Percentiles rank a stretch among this genome's conserved stretches.
Conservation (phyloP, 352 stramenopile species). For the Saprolegnia parasitica region DNA sequence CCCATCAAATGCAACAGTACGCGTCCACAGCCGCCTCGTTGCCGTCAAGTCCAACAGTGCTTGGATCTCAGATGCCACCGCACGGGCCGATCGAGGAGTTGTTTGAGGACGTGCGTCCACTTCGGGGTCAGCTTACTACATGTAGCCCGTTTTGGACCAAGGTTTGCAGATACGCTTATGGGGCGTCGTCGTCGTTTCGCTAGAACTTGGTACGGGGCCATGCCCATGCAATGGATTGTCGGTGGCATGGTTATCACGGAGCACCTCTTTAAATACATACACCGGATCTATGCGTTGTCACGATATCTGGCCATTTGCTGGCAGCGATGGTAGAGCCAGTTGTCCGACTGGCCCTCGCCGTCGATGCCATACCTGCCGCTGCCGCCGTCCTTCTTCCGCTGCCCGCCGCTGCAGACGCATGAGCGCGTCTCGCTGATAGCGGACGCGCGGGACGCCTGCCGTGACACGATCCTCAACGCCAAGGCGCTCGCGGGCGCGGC, state of each 20-base stretch:
- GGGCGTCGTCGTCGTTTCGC: too few species aligned
- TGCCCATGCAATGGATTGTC: too few species aligned
- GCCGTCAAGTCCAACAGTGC: too few species aligned
- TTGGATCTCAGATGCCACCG: too few species aligned
- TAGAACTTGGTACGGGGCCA: too few species aligned
- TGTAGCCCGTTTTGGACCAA: too few species aligned
- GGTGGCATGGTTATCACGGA: neutral
- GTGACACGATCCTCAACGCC: constrained; percentile 81
- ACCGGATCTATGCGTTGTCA: neutral
- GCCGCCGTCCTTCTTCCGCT: constrained; percentile 61
- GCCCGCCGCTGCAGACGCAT: constrained; percentile 51
- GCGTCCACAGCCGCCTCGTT: too few species aligned
- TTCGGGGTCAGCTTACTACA: too few species aligned
- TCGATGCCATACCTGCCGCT: constrained; percentile 39
- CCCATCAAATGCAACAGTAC: too few species aligned
- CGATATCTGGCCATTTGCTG: neutral
- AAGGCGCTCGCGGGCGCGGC: constrained; percentile 54
- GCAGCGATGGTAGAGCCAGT: constrained; percentile 5
- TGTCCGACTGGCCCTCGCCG: neutral
- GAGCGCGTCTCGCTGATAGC: constrained; percentile 64
- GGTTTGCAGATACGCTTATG: too few species aligned
- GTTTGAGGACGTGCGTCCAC: too few species aligned
- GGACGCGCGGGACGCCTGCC: constrained; percentile 69
- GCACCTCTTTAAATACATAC: neutral
- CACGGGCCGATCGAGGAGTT: too few species aligned